Base-by-base conservation (phyloP, 2,329 filamentous ascomycete species). In the Ophidiomyces ophidiicola region DNA sequence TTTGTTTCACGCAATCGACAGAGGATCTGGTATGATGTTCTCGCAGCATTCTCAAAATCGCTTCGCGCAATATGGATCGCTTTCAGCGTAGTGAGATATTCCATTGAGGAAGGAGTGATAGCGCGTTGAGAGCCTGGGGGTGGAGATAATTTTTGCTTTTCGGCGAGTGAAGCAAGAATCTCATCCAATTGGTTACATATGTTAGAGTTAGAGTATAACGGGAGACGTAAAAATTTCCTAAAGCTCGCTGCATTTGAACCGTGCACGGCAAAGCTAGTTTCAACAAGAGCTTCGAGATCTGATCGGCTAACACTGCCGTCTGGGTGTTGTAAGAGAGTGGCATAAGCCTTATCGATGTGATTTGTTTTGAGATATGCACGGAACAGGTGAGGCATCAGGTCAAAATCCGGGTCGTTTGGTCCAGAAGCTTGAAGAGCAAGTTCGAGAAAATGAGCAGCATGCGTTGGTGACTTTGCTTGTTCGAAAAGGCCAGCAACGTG, bases 61-160 rank as follows among this genome's bases (percentile, higher is more conserved):
- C 77, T 76, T 48, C 80, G 80, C 46, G 78, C 78, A 48, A 94
- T 80, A 36, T 90, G 78, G 76, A 88, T 94, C 2, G 87, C 79
- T 58, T 94, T 94, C 33, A 96, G 74, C 41, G 94, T 80, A 52
- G 88, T 82, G 55, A 90, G 83, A 55, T 87, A 93, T 3, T 84
- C 82, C 0, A 77, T 72, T 6, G 61, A 61, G 23, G 58, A 60
- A 19, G 63, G 52, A 15, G 18, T 23, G 28, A 42, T 17, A 37
- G 20, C 5, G 28, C 25, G 1, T 36, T 25, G 25, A 36, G 41
- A 8, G 14, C 36, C 8, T 14, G 28, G 4, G 37, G 38, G 8
- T 20, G 24, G n/a, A 25, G 84, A 72, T 41, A 84, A 80, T 30
- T 75, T 66, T 24, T 79, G 76, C 41, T 74, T 72, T 47, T 74